phyloP scores from a whole-genome alignment of 371 early-diverging fungal species.

The Sporodiniella umbellata region DNA sequence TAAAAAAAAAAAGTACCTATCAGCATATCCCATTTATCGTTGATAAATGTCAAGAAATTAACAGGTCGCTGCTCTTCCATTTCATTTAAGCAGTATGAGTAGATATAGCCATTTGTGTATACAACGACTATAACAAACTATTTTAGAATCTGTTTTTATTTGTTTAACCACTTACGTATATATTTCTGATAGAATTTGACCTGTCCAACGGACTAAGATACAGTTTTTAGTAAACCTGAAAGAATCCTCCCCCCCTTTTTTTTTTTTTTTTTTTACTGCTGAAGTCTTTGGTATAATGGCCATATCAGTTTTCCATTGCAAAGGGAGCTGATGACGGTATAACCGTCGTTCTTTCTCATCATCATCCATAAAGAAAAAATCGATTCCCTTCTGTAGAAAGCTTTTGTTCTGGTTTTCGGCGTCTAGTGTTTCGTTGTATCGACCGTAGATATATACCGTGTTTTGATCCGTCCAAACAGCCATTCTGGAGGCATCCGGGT shows the following conservation, averaged over 20 bases:
- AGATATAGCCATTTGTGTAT: constrained; percentile 20
- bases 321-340: constrained; percentile 6
- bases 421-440: constrained; percentile 4
- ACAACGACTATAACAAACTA: constrained; percentile 18
- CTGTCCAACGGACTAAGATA: constrained; percentile 13
- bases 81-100: constrained; percentile 24
- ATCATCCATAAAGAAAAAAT: constrained; percentile 8
- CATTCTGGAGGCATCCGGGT: constrained; percentile 22
- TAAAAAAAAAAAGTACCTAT: constrained; percentile 16
- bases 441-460: constrained; percentile 25
- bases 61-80: constrained; percentile 18
- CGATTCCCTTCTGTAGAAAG: constrained; percentile 9
- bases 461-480: constrained; percentile 41
- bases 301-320: constrained; percentile 18
- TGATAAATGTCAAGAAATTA: constrained; percentile 24
- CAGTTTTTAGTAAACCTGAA: neutral
- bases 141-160: neutral
- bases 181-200: constrained; percentile 15
- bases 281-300: constrained; percentile 7
- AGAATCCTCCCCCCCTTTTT: no score
- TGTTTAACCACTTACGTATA: constrained; percentile 6
- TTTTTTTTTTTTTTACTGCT: constrained; percentile 7
- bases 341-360: constrained; percentile 11
- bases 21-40: constrained; percentile 33
- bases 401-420: neutral